Conservation (phyloP, 176 grass and related monocot species). For the Oryza meridionalis region DNA sequence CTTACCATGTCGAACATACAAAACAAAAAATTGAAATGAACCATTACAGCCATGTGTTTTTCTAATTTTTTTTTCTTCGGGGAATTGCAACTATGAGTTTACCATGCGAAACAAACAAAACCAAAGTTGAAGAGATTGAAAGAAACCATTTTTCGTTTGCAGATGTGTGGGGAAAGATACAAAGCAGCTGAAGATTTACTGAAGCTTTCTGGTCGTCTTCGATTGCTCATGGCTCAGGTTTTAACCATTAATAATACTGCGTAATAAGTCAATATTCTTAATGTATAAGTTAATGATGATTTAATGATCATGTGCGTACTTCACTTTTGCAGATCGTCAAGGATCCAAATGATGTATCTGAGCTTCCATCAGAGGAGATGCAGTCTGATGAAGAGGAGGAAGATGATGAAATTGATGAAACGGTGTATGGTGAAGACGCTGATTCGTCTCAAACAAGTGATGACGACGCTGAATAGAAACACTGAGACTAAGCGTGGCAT, state of each 20-base stretch:
- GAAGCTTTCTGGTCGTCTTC: constrained; percentile 81
- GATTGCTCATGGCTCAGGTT: constrained; percentile 78
- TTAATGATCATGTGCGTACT: constrained; percentile 1
- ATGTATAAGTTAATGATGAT: background rate
- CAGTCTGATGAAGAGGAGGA: constrained; percentile 54
- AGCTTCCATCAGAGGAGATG: constrained; percentile 29
- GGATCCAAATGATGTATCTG: constrained; percentile 33
- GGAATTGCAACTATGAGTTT: too few species aligned
- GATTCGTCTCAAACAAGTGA: constrained; percentile 52
- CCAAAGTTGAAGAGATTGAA: background rate
- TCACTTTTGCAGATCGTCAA: constrained; percentile 56
- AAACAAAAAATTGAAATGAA: background rate
- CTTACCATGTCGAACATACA: background rate
- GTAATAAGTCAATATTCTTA: constrained; percentile 5
- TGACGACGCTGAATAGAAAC: constrained; percentile 49
- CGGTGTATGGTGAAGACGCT: constrained; percentile 78
- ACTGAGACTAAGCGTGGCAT: background rate
- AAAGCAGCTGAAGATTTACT: constrained; percentile 54
- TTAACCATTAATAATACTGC: constrained; percentile 29
- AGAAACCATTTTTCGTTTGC: constrained; percentile 35
- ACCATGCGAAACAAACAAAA: background rate
- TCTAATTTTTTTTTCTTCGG: too few species aligned
- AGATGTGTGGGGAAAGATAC: constrained; percentile 70
- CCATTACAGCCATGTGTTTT: background rate
- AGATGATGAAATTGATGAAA: constrained; percentile 76